These are phyloP conservation scores for Calocybe gambosa DNA, from an alignment of 1,284 basidiomycete species.

Conservation along the genomic window DNA sequence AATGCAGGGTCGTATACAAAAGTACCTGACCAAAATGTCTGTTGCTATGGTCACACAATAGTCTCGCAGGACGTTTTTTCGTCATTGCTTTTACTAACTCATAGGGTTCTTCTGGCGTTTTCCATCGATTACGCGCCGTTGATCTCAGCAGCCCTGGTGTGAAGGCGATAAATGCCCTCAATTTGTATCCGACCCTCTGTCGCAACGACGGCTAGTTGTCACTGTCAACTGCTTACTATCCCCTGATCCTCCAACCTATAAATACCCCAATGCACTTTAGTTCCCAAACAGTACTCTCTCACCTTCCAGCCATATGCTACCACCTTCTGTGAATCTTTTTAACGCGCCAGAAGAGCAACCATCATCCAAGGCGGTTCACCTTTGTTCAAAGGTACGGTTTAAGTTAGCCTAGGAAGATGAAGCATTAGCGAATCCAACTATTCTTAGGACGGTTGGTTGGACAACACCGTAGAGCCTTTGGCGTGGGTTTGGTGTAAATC, in stretches of 20 bases:
- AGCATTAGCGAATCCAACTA: neutral
- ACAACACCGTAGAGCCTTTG: neutral
- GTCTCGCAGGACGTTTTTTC: neutral
- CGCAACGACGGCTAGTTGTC: neutral
- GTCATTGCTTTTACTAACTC: neutral
- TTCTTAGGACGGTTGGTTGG: neutral
- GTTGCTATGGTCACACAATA: slow-evolving; percentile 2
- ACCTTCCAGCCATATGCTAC: neutral
- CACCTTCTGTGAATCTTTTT: neutral
- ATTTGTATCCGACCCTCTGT: neutral
- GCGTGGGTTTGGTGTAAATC: neutral
- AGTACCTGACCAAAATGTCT: slow-evolving; percentile 3
- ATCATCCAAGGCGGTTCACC: neutral
- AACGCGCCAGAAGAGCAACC: neutral
- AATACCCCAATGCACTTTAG: neutral
- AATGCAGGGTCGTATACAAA: neutral
- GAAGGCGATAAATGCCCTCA: neutral
- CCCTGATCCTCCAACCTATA: neutral
- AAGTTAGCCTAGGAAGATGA: neutral
- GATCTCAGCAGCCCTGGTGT: neutral
- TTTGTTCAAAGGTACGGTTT: neutral
- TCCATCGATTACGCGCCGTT: neutral
- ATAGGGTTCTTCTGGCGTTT: neutral
- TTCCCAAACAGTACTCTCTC: neutral
- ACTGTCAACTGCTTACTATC: neutral